Percentiles rank a stretch among this genome's conserved stretches.
Evolutionary conservation across 495 filamentous ascomycete species (phyloP).

Genomic region (Lindgomyces ingoldianus): DNA sequence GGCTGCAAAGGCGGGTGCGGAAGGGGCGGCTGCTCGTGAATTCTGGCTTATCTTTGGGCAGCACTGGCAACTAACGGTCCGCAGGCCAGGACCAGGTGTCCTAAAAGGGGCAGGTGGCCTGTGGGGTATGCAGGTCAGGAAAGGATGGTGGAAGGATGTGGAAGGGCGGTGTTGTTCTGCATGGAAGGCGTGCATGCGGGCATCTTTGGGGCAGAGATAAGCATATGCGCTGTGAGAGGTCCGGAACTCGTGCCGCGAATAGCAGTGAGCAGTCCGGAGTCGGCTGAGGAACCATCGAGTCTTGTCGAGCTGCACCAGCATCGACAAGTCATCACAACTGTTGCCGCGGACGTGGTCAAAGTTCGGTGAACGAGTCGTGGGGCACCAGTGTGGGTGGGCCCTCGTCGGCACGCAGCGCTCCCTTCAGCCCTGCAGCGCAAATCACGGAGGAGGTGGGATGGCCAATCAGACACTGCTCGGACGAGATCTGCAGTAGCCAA

Average conservation of each 20-base stretch:
- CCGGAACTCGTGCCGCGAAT: not conserved
- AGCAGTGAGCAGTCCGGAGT: not conserved
- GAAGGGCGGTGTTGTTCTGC: slow-evolving; percentile 19
- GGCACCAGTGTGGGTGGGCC: too few relatives aligned
- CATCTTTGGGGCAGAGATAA: slow-evolving; percentile 23
- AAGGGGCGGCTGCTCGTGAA: slow-evolving; percentile 6
- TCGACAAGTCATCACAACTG: too few relatives aligned
- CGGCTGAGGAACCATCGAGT: not conserved
- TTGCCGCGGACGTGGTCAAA: too few relatives aligned
- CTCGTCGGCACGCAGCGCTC: not conserved
- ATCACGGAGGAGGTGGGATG: not conserved
- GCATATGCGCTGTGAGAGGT: slow-evolving; percentile 21
- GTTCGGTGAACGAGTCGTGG: too few relatives aligned
- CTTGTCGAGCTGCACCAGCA: not conserved
- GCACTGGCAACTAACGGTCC: not conserved
- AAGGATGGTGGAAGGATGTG: not conserved
- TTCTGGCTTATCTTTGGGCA: not conserved
- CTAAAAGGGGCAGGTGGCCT: slow-evolving; percentile 2
- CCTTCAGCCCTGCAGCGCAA: slow-evolving; percentile 17
- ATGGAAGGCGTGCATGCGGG: slow-evolving; percentile 16
- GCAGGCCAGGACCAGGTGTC: slow-evolving; percentile 4
- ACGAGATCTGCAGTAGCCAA: not conserved
- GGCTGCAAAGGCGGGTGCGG: slow-evolving; percentile 1
- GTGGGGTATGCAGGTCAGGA: slow-evolving; percentile 28
- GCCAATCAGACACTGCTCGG: slow-evolving; percentile 15